Conservation (phyloP, 2,329 filamentous ascomycete genomes). For the Fusarium mexicanum region DNA sequence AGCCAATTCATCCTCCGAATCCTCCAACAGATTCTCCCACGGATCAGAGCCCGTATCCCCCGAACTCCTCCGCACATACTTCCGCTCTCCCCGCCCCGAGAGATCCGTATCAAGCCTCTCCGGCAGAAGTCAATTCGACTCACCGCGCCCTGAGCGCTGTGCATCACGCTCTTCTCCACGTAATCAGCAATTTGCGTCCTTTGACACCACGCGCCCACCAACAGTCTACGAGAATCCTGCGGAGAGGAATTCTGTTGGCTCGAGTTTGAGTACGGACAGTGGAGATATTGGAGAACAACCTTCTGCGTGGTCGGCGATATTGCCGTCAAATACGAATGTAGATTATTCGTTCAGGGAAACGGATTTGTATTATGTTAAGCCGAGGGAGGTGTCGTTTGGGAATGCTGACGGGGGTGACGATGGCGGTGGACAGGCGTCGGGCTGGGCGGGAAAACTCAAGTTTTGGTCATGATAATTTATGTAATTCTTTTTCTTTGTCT, state of each 20-base stretch:
- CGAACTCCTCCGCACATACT: constrained; percentile 30
- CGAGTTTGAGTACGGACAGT: neutral
- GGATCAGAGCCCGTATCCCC: constrained; percentile 10
- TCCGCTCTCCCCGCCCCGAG: constrained; percentile 30
- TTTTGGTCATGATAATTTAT: constrained; percentile 10
- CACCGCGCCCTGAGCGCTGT: neutral
- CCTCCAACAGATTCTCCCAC: constrained; percentile 3
- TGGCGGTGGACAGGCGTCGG: neutral
- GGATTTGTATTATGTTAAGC: constrained; percentile 47
- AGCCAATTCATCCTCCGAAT: neutral
- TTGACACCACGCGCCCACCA: neutral
- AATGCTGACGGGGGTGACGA: neutral
- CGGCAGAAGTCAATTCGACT: constrained; percentile 7
- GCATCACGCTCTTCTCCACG: neutral
- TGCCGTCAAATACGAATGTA: constrained; percentile 32
- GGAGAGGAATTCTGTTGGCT: neutral
- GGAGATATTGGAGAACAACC: neutral
- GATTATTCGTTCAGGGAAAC: constrained; percentile 52
- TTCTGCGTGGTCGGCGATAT: constrained; percentile 16
- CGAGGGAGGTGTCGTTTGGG: constrained; percentile 31
- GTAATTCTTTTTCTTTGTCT: neutral
- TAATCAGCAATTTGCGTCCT: neutral
- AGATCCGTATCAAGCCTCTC: constrained; percentile 3
- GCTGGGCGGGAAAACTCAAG: constrained; percentile 8
- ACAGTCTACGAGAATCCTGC: neutral